Conservation (phyloP, 352 stramenopile species). For the Phytophthora niederhauseri region DNA sequence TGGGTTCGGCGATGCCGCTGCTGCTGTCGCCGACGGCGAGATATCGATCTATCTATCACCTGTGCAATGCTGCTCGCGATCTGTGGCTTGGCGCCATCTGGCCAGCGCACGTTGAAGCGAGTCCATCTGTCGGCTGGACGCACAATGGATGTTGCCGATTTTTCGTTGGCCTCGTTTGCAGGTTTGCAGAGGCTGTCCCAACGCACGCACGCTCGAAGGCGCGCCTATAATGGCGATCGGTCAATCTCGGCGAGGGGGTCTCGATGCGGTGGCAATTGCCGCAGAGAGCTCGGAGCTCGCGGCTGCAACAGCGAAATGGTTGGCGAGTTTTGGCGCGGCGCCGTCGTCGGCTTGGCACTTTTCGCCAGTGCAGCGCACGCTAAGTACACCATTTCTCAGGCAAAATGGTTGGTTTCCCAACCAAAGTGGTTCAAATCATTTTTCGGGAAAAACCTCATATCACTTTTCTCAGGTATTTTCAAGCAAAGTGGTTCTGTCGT, state of each 20-base stretch:
- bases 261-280: constrained; percentile 4
- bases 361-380: background rate
- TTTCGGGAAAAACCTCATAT: no score
- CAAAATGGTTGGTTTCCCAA: no score
- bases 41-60: no score
- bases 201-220: constrained; percentile 19
- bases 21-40: background rate
- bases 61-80: background rate
- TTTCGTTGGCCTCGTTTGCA: constrained; percentile 14
- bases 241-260: constrained; percentile 4
- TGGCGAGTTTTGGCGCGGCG: background rate
- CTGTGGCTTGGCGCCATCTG: constrained; percentile 13
- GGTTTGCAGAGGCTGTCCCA: constrained; percentile 28
- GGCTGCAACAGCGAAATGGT: constrained; percentile 1
- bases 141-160: constrained; percentile 21
- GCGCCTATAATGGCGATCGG: constrained; percentile 26
- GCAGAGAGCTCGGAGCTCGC: constrained; percentile 11
- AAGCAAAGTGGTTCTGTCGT: no score
- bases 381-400: no score
- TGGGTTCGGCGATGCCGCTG: background rate
- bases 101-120: constrained; percentile 25
- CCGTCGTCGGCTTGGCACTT: background rate
- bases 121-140: constrained; percentile 23
- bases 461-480: no score
- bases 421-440: no score